Evolutionary conservation across 176 grass and related monocot species (phyloP), one percentile per base, ranked within the genome.

Genomic region (Carex myosuroides): DNA sequence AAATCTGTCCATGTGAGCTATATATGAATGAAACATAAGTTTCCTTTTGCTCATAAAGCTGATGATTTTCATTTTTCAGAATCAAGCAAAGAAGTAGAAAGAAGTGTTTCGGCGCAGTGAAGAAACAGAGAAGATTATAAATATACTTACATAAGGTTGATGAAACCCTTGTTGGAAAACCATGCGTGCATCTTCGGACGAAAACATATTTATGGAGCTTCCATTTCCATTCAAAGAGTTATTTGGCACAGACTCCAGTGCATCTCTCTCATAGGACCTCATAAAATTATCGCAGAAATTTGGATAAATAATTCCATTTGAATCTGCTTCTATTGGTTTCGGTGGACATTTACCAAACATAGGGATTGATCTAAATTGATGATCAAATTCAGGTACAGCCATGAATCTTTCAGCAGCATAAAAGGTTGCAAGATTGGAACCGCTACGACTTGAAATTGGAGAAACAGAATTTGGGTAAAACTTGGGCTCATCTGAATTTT

Each of bases 401-500:
- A 88, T 79, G 29, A 88, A 67, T 20, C 88, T 42, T 81, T 94
- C 91, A 7, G 91, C 60, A 9, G 88, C 89, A 73, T 86, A 94
- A 79, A 94, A 92, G 18, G 87, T 80, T 16, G 87, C 60, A 5
- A 21, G 64, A 48, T 89, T 87, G 32, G 88, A 86, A 24, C 87
- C 88, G 55, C 88, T 84, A 66, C 87, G 82, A 79, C 50, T 63
- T 75, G 74, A 87, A 79, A 60, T 21, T 2, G 24, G 24, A 29
- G 60, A 13, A 80, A 61, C 74, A 80, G 26, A 79, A 84, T 86
- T 7, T 74, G 66, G 29, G 14, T 81, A 60, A 83, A 69, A 82
- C 50, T 90, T 35, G 83, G 60, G 37, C 37, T 39, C 55, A 26
- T 79, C 57, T 14, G 20, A 20, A 41, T 82, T 82, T 42, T 69